A percentile compares a stretch with the other conserved stretches of the same genome.
Evolutionary conservation across 2,329 filamentous ascomycete species (phyloP).

Genomic region (Mycosphaerella sp.): DNA sequence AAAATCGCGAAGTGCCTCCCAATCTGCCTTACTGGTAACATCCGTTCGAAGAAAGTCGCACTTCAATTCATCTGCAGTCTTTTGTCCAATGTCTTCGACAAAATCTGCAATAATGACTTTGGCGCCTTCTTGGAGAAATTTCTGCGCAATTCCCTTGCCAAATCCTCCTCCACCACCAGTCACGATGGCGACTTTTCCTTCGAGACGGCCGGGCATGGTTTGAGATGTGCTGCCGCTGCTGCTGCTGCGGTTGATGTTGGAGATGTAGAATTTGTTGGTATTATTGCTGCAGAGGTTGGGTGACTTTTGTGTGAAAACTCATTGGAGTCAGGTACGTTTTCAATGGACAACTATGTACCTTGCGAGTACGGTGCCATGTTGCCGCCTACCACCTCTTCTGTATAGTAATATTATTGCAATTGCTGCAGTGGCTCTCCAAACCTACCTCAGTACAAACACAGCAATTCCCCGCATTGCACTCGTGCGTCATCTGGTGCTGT

Average conservation of each 20-base stretch:
- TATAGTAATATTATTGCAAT: too few species aligned
- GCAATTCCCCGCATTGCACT: slow-evolving; percentile 4
- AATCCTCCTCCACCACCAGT: slow-evolving; percentile 59
- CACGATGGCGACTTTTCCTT: slow-evolving; percentile 40
- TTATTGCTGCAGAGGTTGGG: too few species aligned
- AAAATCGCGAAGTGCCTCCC: slow-evolving; percentile 46
- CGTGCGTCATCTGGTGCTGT: neutral
- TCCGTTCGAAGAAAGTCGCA: slow-evolving; percentile 45
- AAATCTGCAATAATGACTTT: slow-evolving; percentile 59
- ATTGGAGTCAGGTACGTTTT: too few species aligned
- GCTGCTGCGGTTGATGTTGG: too few species aligned
- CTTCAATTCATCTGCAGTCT: slow-evolving; percentile 44
- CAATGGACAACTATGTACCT: too few species aligned
- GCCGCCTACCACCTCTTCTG: too few species aligned
- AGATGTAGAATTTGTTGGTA: too few species aligned
- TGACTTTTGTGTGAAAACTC: too few species aligned
- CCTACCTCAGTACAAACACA: too few species aligned
- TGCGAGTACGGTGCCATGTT: too few species aligned
- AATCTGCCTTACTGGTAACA: slow-evolving; percentile 49
- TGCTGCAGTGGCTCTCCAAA: too few species aligned
- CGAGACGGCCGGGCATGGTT: slow-evolving; percentile 20
- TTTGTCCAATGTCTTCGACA: slow-evolving; percentile 47
- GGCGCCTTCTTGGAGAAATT: slow-evolving; percentile 55
- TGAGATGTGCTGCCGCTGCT: neutral
- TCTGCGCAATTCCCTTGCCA: slow-evolving; percentile 54